These are phyloP conservation scores for Backusella luteola DNA, from an alignment of 192 early-diverging fungal genomes.

Conservation along the genomic window DNA sequence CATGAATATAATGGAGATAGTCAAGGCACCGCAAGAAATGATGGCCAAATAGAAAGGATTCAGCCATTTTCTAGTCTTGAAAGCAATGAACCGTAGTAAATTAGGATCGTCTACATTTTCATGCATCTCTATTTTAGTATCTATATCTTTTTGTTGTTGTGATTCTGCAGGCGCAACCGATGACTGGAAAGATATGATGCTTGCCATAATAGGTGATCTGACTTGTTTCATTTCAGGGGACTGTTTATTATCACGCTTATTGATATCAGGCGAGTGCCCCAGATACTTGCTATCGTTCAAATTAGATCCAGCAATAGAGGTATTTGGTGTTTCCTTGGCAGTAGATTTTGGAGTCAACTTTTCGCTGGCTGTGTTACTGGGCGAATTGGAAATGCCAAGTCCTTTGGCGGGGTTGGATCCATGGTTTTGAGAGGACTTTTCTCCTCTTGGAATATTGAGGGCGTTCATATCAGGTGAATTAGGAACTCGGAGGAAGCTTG, in stretches of 20 bases:
- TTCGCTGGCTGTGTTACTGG: background rate
- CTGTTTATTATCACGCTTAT: background rate
- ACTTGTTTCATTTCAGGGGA: background rate
- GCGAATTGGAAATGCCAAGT: background rate
- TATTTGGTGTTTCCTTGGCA: background rate
- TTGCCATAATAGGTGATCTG: slow-evolving; percentile 4
- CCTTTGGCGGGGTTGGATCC: background rate
- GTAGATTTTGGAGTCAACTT: background rate
- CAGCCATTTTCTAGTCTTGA: slow-evolving; percentile 12
- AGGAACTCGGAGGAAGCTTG: background rate
- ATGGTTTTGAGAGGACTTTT: background rate
- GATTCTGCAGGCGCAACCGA: slow-evolving; percentile 4
- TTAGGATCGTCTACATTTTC: slow-evolving; percentile 10
- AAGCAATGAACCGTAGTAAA: slow-evolving; percentile 12
- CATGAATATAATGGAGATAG: slow-evolving; percentile 40
- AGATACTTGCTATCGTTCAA: background rate
- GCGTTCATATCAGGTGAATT: background rate
- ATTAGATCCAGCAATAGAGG: background rate
- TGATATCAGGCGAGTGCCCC: background rate
- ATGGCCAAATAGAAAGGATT: slow-evolving; percentile 26
- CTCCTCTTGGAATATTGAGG: background rate
- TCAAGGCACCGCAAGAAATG: slow-evolving; percentile 29
- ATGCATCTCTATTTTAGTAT: background rate
- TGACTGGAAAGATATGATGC: slow-evolving; percentile 1
- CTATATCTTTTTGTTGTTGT: background rate